Evolutionary conservation across 2,329 filamentous ascomycete species (phyloP), one percentile per base, ranked within the genome.

Genomic region (Ustulina deusta): DNA sequence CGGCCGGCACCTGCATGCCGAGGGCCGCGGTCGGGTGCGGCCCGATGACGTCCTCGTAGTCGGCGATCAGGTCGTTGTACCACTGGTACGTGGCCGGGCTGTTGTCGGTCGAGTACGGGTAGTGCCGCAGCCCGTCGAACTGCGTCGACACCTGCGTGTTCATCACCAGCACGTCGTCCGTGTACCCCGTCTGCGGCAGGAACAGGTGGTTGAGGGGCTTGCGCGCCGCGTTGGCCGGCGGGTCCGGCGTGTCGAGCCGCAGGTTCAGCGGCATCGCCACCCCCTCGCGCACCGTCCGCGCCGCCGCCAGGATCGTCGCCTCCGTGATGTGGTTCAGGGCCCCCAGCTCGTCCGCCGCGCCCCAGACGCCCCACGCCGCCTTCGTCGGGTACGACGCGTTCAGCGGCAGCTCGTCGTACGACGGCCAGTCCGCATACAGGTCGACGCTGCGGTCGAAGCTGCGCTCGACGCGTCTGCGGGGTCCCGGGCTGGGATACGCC

Each of bases 401-500:
- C 17, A 68, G 40, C n/a, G 65, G 65, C 5, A 68, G 34, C 17
- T 61, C 46, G 34, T 67, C 65, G n/a, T 64, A 67, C 25, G 57
- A 57, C 20, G 64, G 59, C 51, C 56, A 65, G 7, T 55, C 40
- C 13, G 57, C 57, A 15, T 61, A 61, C 36, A 65, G n/a, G 32
- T 65, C 63, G 42, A 48, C 48, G 32, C 38, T n/a, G 10, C 27
- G 56, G 9, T 54, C 22, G 32, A 60, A 60, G 7, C 27, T 42
- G 22, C 63, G 63, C 44, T 62, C 51, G 34, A 62, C 20, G 20
- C 58, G 63, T 46, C 29, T 22, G 3, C 52, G 4, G 6, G 27
- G 38, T 20, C 15, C 9, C 49, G 17, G 15, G 7, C 52, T 63
- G 2, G 64, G 64, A 42, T 51, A 54, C 15, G 51, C 69, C 82